Base-by-base conservation (phyloP, 2,329 filamentous ascomycete species). In the Nemania sp. region DNA sequence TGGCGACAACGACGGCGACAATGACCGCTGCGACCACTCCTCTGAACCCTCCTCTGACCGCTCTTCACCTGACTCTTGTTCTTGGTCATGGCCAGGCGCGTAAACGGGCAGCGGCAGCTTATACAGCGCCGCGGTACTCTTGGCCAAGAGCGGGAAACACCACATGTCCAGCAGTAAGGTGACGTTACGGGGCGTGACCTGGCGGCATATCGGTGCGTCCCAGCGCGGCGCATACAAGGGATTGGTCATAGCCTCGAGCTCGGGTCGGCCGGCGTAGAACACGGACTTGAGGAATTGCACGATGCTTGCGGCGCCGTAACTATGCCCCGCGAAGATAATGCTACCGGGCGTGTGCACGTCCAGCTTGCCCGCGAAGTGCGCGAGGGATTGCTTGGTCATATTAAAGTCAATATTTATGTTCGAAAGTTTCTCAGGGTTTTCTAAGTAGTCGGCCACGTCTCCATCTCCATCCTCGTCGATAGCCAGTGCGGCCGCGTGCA, bases 211-310 rank as follows among this genome's bases (percentile, higher is more conserved):
- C 0, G 75, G 72, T 0, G 84, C 86, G 40, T 77, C 73, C 5
- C 73, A 66, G 1, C 73, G 71, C 0, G 89, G 88, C 0, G 70
- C 72, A 68, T 86, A 91, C 0, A 93, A 75, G 0, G 86, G 82
- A 22, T 75, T 75, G 45, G 77, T 74, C 57, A 81, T 80, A 24
- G 69, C 65, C 5, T 71, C 68, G 1, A 83, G 68, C 12, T 76
- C 74, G 0, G 80, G 72, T 1, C 72, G 64, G 33, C 73, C 74
- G 11, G 80, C 78, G 72, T 91, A 90, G 75, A 86, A 93, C 9
- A 87, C 83, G 46, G 83, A 88, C 74, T 96, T 96, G 44, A 93
- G 74, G 49, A 95, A 81, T 67, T 95, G 91, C 2, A 88, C 79
- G 17, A 83, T 77, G 0, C 88, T 90, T 1, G 89, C 81, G 1